Conservation (phyloP, 768 basidiomycete species). For the Panaeolus papilionaceus region DNA sequence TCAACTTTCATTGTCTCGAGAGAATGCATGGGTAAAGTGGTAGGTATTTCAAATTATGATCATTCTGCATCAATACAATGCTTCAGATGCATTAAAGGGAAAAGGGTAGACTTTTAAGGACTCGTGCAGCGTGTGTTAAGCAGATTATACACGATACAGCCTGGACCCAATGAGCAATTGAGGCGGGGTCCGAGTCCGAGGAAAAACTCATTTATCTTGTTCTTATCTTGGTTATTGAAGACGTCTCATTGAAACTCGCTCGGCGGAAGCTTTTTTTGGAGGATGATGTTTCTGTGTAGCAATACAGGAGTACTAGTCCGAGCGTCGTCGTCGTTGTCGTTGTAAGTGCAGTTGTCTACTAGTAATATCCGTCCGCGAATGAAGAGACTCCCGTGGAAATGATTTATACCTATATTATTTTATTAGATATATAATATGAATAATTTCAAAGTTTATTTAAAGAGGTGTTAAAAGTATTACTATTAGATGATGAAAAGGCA, state of each 20-base stretch:
- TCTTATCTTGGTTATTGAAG: not conserved
- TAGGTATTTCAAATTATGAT: slow-evolving; percentile 6
- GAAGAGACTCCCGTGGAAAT: not conserved
- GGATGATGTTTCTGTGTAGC: not conserved
- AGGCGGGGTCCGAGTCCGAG: slow-evolving; percentile 10
- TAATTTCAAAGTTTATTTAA: no score
- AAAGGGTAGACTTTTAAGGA: not conserved
- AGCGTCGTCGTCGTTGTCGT: no score
- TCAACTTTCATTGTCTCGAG: slow-evolving; percentile 14
- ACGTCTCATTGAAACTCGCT: not conserved
- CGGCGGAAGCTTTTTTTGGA: not conserved
- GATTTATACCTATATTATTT: not conserved
- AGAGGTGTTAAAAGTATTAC: no score
- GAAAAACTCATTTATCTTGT: slow-evolving; percentile 2
- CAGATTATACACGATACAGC: not conserved
- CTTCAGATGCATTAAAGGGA: slow-evolving; percentile 9
- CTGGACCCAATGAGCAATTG: slow-evolving; percentile 2
- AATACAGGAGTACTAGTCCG: no score
- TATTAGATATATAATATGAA: no score
- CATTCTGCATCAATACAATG: not conserved
- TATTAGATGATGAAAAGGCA: not conserved
- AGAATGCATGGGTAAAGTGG: slow-evolving; percentile 1
- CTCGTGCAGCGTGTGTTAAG: not conserved
- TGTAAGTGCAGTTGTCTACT: not conserved
- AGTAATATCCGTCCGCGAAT: not conserved